A percentile compares a stretch with the other conserved stretches of the same genome.
phyloP scores from a whole-genome alignment of 2,329 filamentous ascomycete genomes.

The Calonectria fujianensis region DNA sequence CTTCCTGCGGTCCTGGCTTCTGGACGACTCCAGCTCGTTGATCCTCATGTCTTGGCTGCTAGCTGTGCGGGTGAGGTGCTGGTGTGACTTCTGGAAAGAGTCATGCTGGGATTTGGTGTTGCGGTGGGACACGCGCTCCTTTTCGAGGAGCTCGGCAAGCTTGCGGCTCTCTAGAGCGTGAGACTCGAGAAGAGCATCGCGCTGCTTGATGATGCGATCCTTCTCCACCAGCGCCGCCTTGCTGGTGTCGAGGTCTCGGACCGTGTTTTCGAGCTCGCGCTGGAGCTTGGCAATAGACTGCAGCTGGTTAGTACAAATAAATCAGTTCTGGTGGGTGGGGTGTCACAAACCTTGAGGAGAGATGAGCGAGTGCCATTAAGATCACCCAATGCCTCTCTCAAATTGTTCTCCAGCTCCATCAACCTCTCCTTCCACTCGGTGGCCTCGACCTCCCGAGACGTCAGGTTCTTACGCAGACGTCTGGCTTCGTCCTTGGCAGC shows the following conservation, averaged over 20 bases:
- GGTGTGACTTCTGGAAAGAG: slow-evolving; percentile 89
- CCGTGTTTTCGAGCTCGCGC: slow-evolving; percentile 88
- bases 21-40: slow-evolving; percentile 87
- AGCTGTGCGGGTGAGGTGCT: slow-evolving; percentile 90
- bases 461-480: slow-evolving; percentile 87
- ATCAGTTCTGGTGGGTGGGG: neutral
- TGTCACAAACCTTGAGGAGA: slow-evolving; percentile 80
- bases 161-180: slow-evolving; percentile 91
- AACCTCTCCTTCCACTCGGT: slow-evolving; percentile 93
- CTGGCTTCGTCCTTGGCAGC: slow-evolving; percentile 90
- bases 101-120: slow-evolving; percentile 93
- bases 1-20: slow-evolving; percentile 85
- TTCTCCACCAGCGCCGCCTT: slow-evolving; percentile 90
- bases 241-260: slow-evolving; percentile 86
- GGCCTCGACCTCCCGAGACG: slow-evolving; percentile 89
- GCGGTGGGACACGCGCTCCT: slow-evolving; percentile 89
- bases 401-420: slow-evolving; percentile 90
- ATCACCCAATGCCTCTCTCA: slow-evolving; percentile 91
- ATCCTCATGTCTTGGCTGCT: slow-evolving; percentile 90
- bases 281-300: slow-evolving; percentile 91
- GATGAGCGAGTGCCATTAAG: slow-evolving; percentile 90
- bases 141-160: slow-evolving; percentile 90
- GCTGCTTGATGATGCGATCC: slow-evolving; percentile 91
- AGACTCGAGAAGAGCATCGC: slow-evolving; percentile 90
- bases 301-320: slow-evolving; percentile 43